Evolutionary conservation across 345 rosid genomes (phyloP).

Genomic region (Camelina laxa): DNA sequence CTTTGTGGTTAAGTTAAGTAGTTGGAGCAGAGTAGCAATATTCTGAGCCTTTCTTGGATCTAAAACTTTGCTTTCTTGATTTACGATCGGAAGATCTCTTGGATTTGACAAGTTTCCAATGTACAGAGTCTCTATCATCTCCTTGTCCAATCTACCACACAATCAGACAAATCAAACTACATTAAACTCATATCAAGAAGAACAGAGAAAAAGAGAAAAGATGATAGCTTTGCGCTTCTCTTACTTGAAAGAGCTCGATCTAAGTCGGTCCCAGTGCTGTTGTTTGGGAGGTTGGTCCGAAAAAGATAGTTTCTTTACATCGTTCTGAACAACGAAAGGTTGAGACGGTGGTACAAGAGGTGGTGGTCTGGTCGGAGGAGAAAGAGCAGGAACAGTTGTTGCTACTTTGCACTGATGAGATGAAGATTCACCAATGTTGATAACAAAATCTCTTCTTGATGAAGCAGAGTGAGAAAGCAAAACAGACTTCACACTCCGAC

Average conservation of each 20-base stretch:
- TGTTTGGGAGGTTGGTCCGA: slow-evolving; percentile 53
- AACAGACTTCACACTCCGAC: slow-evolving; percentile 46
- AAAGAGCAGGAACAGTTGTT: slow-evolving; percentile 34
- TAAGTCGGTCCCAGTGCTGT: slow-evolving; percentile 76
- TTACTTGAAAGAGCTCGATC: slow-evolving; percentile 83
- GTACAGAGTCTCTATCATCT: slow-evolving; percentile 85
- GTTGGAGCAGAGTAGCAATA: slow-evolving; percentile 83
- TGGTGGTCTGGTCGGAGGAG: slow-evolving; percentile 45
- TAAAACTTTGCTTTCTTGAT: slow-evolving; percentile 65
- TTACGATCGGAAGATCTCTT: slow-evolving; percentile 54
- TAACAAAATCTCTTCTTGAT: slow-evolving; percentile 42
- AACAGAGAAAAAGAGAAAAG: not conserved
- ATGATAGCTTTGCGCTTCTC: slow-evolving; percentile 21
- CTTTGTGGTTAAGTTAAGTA: slow-evolving; percentile 73
- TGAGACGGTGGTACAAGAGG: slow-evolving; percentile 49
- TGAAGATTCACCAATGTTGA: slow-evolving; percentile 44
- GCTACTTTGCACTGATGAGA: slow-evolving; percentile 39
- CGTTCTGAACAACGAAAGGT: slow-evolving; percentile 55
- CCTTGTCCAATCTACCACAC: slow-evolving; percentile 86
- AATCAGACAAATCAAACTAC: slow-evolving; percentile 13
- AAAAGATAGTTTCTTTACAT: slow-evolving; percentile 14
- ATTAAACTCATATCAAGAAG: not conserved
- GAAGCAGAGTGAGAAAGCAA: slow-evolving; percentile 45
- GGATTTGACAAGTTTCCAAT: slow-evolving; percentile 63
- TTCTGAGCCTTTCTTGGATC: slow-evolving; percentile 90